Evolutionary conservation across 2,329 filamentous ascomycete genomes (phyloP).

Genomic region (Lojkania enalia): DNA sequence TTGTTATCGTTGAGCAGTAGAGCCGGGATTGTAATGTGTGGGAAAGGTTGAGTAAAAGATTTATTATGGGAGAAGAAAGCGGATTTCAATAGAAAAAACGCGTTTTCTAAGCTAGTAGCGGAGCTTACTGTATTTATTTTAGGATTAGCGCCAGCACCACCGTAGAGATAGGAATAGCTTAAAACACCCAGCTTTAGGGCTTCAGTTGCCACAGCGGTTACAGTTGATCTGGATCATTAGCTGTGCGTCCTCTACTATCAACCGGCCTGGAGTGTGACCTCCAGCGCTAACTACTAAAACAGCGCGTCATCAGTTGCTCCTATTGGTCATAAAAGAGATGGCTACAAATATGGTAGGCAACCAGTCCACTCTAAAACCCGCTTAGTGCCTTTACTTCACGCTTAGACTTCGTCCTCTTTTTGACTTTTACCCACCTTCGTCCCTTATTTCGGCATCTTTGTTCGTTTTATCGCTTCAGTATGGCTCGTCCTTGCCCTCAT

Average conservation of each 20-base stretch:
- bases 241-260: background rate
- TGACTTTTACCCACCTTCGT: background rate
- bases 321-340: background rate
- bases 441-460: no score
- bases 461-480: no score
- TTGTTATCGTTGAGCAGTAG: no score
- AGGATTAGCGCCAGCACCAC: conserved; percentile 1
- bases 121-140: background rate
- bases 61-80: background rate
- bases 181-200: background rate
- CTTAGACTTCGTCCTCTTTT: background rate
- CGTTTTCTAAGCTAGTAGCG: background rate
- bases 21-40: background rate
- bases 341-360: background rate
- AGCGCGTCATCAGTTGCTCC: background rate
- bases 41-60: background rate
- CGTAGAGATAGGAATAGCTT: background rate
- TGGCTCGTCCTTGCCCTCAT: background rate
- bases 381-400: background rate
- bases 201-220: background rate
- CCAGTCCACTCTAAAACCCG: background rate
- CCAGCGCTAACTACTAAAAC: background rate
- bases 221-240: background rate
- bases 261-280: no score
- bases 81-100: background rate